Evolutionary conservation across 805 yeast genomes (phyloP).

Genomic region (Metschnikowia koreensis): DNA sequence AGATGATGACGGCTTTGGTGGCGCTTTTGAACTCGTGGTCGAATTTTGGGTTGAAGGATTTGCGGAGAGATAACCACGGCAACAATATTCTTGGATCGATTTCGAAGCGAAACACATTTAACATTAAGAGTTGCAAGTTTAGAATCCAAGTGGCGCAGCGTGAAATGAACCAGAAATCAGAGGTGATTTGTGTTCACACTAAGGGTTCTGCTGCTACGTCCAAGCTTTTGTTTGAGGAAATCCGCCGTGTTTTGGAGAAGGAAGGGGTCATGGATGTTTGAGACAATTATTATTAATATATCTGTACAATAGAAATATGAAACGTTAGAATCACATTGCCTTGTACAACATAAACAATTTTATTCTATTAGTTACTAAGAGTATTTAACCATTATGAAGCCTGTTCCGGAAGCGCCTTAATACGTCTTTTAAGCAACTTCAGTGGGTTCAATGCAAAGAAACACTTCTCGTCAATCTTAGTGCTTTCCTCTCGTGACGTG

Average conservation of each 20-base stretch:
- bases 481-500: conserved; percentile 61
- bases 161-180: conserved; percentile 45
- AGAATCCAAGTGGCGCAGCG: conserved; percentile 50
- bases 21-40: conserved; percentile 67
- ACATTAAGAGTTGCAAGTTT: conserved; percentile 63
- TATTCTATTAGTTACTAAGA: neutral
- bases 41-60: conserved; percentile 62
- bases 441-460: conserved; percentile 62
- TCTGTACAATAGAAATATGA: neutral
- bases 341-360: neutral
- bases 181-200: conserved; percentile 56
- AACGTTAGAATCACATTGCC: neutral
- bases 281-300: neutral
- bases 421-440: conserved; percentile 46
- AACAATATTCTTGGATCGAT: conserved; percentile 58
- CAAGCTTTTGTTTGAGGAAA: conserved; percentile 56
- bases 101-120: conserved; percentile 58
- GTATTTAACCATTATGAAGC: neutral
- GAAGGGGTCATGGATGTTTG: conserved; percentile 54
- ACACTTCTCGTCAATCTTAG: conserved; percentile 59
- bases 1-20: conserved; percentile 62
- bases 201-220: conserved; percentile 67
- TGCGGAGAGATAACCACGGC: conserved; percentile 43
- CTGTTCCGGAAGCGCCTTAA: conserved; percentile 18
- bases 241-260: conserved; percentile 61